Evolutionary conservation across 2,329 filamentous ascomycete genomes (phyloP).

Genomic region (Aspergillus jensenii): DNA sequence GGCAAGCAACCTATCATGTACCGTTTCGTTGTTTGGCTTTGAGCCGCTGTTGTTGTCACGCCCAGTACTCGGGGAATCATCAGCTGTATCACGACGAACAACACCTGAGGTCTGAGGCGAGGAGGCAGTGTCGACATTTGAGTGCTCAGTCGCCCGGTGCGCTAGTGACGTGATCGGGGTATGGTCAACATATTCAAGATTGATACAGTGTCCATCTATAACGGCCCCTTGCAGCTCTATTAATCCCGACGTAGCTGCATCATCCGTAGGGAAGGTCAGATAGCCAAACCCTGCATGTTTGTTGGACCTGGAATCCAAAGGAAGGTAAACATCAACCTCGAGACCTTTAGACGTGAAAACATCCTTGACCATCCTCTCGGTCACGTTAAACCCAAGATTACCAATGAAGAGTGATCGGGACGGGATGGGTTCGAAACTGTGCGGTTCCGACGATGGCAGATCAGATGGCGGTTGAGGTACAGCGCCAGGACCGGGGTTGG

Average conservation of each 20-base stretch:
- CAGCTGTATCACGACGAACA: neutral
- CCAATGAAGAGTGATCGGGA: conserved; percentile 36
- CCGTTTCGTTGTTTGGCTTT: neutral
- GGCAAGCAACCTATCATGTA: conserved; percentile 20
- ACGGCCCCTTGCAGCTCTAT: conserved; percentile 35
- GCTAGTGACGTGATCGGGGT: conserved; percentile 19
- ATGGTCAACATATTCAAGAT: conserved; percentile 39
- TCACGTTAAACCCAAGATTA: conserved; percentile 41
- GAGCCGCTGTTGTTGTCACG: neutral
- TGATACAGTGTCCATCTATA: conserved; percentile 42
- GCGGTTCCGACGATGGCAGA: neutral
- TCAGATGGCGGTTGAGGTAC: neutral
- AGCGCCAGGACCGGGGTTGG: neutral
- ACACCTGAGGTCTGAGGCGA: conserved; percentile 3
- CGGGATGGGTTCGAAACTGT: neutral
- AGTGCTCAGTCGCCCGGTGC: neutral
- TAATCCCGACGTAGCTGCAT: conserved; percentile 37
- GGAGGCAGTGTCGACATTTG: neutral
- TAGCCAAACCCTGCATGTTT: conserved; percentile 44
- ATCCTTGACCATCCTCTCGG: conserved; percentile 34
- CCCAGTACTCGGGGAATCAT: neutral
- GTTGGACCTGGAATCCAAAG: conserved; percentile 31
- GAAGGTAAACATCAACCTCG: conserved; percentile 35
- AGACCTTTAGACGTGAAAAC: conserved; percentile 41
- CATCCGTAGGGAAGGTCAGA: conserved; percentile 34